Conservation (phyloP, 352 stramenopile species). For the Saprolegnia diclina region DNA sequence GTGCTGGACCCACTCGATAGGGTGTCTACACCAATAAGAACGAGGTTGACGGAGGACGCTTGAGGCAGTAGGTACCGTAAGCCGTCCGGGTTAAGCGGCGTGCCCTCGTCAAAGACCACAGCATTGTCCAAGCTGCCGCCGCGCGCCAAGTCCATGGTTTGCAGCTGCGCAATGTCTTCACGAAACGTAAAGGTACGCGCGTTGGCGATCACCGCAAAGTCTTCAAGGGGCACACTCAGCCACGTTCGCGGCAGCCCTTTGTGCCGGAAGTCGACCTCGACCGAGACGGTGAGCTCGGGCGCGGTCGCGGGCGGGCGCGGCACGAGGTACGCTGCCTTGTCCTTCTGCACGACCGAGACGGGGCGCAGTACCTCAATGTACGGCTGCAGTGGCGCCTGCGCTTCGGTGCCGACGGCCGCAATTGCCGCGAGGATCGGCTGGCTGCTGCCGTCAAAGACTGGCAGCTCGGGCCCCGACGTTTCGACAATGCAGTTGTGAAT, state of each 20-base stretch:
- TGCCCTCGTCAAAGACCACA: constrained; percentile 43
- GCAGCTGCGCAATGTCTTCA: constrained; percentile 61
- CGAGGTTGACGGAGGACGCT: not conserved
- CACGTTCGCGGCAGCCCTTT: constrained; percentile 41
- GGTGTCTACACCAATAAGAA: not conserved
- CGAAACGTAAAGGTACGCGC: constrained; percentile 71
- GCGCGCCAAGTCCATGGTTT: constrained; percentile 40
- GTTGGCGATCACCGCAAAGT: constrained; percentile 40
- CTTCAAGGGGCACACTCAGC: constrained; percentile 34
- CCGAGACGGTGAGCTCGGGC: constrained; percentile 43
- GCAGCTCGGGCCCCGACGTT: constrained; percentile 40
- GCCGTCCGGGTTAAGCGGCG: constrained; percentile 40
- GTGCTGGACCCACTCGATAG: constrained; percentile 61
- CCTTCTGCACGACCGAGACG: constrained; percentile 37
- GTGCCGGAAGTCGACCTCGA: constrained; percentile 68
- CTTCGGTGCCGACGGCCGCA: constrained; percentile 33
- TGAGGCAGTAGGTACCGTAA: constrained; percentile 35
- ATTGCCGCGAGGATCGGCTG: constrained; percentile 41
- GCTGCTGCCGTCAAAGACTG: constrained; percentile 64
- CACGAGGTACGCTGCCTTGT: constrained; percentile 65
- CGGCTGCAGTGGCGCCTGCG: constrained; percentile 28
- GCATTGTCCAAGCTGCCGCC: constrained; percentile 62
- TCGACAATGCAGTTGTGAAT: constrained; percentile 46
- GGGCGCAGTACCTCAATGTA: constrained; percentile 42
- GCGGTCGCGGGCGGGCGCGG: constrained; percentile 36